Evolutionary conservation across 176 grass and related monocot genomes (phyloP).

Genomic region (Alopecurus myosuroides): DNA sequence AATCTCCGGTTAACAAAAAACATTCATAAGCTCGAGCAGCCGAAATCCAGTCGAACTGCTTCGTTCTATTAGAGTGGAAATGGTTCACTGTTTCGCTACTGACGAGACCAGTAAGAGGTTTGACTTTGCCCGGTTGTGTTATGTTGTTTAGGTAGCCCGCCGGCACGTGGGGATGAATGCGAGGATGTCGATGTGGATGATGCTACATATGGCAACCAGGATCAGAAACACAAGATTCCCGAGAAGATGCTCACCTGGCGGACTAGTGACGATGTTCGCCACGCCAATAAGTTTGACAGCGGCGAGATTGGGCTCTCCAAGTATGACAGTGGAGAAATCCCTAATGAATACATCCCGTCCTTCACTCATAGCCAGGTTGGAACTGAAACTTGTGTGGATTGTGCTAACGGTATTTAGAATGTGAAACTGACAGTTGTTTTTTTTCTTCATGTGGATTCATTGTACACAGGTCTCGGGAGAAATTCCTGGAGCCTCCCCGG

Average conservation of each 20-base stretch:
- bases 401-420: background rate
- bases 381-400: background rate
- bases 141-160: conserved; percentile 62
- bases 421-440: background rate
- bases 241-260: conserved; percentile 96
- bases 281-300: conserved; percentile 62
- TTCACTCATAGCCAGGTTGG: conserved; percentile 80
- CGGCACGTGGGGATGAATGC: conserved; percentile 58
- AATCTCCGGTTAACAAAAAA: background rate
- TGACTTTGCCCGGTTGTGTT: background rate
- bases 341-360: conserved; percentile 67
- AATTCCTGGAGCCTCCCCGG: conserved; percentile 73
- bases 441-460: conserved; percentile 2
- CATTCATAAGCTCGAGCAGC: background rate
- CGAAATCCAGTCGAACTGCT: background rate
- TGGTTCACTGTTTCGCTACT: background rate
- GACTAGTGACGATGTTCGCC: conserved; percentile 47
- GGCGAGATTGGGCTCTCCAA: conserved; percentile 67
- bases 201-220: conserved; percentile 58
- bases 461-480: conserved; percentile 83
- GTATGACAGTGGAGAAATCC: conserved; percentile 97
- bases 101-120: background rate
- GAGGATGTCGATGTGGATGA: conserved; percentile 73
- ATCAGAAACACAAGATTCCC: conserved; percentile 70
- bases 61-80: background rate